phyloP scores from a whole-genome alignment of 495 filamentous ascomycete genomes.

The Achaetomiella virescens region DNA sequence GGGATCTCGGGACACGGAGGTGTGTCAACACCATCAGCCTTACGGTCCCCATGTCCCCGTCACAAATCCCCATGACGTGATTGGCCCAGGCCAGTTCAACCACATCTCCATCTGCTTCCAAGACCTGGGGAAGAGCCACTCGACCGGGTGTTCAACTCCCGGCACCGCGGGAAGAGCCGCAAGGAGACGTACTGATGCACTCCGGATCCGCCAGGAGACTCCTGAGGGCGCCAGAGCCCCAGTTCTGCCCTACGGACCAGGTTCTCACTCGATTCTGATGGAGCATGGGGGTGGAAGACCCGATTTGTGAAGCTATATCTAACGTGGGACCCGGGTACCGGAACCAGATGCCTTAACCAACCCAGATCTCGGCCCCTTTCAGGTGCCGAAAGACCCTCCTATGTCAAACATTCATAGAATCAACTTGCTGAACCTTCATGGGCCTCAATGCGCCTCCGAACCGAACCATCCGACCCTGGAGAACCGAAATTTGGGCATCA shows the following conservation, averaged over 20 bases:
- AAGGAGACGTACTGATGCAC: slow-evolving; percentile 8
- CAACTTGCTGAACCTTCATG: not conserved
- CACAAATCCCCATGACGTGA: slow-evolving; percentile 1
- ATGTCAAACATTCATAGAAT: not conserved
- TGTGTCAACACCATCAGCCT: slow-evolving; percentile 17
- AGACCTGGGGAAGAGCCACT: slow-evolving; percentile 21
- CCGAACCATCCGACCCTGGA: too few species aligned
- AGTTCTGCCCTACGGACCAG: slow-evolving; percentile 1
- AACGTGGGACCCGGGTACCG: not conserved
- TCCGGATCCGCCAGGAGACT: slow-evolving; percentile 4
- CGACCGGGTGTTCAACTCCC: slow-evolving; percentile 11
- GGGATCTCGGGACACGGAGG: not conserved
- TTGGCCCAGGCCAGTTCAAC: slow-evolving; percentile 11
- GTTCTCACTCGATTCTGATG: slow-evolving; percentile 4
- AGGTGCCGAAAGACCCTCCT: not conserved
- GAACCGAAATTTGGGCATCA: too few species aligned
- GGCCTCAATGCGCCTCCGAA: not conserved
- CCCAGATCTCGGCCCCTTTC: not conserved
- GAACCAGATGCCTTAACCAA: not conserved
- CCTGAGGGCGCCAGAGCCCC: not conserved
- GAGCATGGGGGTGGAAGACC: not conserved
- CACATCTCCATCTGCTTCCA: slow-evolving; percentile 13
- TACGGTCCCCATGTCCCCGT: slow-evolving; percentile 16
- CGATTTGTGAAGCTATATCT: slow-evolving; percentile 12
- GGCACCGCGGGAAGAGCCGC: slow-evolving; percentile 22